Percentiles rank a stretch among this genome's conserved stretches.
phyloP scores from a whole-genome alignment of 352 stramenopile species.

The Pythium plurisporium region DNA sequence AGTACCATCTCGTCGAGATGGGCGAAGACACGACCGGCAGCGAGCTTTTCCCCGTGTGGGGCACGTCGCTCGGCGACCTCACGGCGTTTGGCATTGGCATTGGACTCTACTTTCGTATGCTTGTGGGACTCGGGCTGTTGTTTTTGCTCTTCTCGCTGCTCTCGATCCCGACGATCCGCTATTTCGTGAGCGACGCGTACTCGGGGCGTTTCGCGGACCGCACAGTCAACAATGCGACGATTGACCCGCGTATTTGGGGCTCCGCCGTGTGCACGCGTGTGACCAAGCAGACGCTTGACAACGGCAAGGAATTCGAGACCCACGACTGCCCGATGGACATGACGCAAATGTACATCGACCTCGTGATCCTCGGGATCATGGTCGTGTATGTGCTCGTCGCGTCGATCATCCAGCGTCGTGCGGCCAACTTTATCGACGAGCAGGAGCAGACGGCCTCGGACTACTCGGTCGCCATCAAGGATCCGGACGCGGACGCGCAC shows the following conservation, averaged over 20 bases:
- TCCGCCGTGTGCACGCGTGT: constrained; percentile 57
- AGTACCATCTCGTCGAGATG: constrained; percentile 63
- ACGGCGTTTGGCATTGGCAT: constrained; percentile 72
- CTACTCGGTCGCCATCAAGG: constrained; percentile 69
- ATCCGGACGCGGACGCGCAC: constrained; percentile 62
- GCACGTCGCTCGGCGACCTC: constrained; percentile 53
- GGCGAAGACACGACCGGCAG: constrained; percentile 46
- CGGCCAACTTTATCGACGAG: constrained; percentile 44
- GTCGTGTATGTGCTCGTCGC: constrained; percentile 42
- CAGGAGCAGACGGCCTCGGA: constrained; percentile 65
- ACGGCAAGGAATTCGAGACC: constrained; percentile 8
- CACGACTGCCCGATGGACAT: constrained; percentile 55
- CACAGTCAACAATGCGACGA: constrained; percentile 23
- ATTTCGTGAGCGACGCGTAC: constrained; percentile 66
- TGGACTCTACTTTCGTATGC: constrained; percentile 74
- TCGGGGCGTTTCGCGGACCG: constrained; percentile 34
- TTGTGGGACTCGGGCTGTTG: constrained; percentile 48
- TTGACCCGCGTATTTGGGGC: constrained; percentile 53
- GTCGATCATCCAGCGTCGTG: constrained; percentile 35
- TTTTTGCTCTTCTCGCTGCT: constrained; percentile 54
- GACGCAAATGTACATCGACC: constrained; percentile 51
- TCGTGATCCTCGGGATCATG: constrained; percentile 47
- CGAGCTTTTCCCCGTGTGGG: constrained; percentile 59
- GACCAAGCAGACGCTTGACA: constrained; percentile 12
- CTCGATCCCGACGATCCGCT: constrained; percentile 52